phyloP scores from a whole-genome alignment of 2,329 filamentous ascomycete species.

The Corynespora cassiicola region DNA sequence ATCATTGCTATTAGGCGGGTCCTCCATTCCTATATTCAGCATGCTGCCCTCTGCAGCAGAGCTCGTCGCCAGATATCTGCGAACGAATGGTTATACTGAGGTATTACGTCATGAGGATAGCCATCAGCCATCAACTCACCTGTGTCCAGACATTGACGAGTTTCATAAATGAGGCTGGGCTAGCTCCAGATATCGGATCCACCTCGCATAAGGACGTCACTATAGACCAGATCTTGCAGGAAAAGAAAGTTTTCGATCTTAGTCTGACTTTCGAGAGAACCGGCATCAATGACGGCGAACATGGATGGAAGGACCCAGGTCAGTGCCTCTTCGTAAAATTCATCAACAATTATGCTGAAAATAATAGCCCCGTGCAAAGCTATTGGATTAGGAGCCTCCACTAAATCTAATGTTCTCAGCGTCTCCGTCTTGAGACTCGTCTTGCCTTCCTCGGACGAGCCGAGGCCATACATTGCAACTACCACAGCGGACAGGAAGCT shows the following conservation, averaged over 20 bases:
- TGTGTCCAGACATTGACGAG: constrained; percentile 59
- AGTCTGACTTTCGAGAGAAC: constrained; percentile 63
- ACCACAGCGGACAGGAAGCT: constrained; percentile 52
- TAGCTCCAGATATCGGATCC: constrained; percentile 58
- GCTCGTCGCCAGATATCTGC: constrained; percentile 51
- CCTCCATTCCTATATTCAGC: background rate
- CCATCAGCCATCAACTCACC: constrained; percentile 13
- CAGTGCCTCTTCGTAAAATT: constrained; percentile 18
- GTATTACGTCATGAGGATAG: constrained; percentile 22
- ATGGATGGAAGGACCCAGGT: constrained; percentile 57
- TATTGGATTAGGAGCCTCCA: constrained; percentile 49
- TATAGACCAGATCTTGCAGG: constrained; percentile 65
- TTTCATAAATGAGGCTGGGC: constrained; percentile 64
- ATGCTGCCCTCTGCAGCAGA: constrained; percentile 49
- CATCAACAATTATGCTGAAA: constrained; percentile 11
- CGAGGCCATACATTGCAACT: constrained; percentile 35
- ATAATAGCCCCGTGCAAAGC: constrained; percentile 53
- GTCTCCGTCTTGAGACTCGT: constrained; percentile 52
- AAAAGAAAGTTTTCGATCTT: constrained; percentile 65
- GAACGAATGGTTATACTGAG: constrained; percentile 48
- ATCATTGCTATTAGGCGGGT: too few species aligned
- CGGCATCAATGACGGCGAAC: constrained; percentile 50
- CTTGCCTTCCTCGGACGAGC: constrained; percentile 14
- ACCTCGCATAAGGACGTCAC: constrained; percentile 56
- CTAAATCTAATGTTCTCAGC: constrained; percentile 61